Base-by-base conservation (phyloP, 305 asterid genomes). In the Solanum hybrid region DNA sequence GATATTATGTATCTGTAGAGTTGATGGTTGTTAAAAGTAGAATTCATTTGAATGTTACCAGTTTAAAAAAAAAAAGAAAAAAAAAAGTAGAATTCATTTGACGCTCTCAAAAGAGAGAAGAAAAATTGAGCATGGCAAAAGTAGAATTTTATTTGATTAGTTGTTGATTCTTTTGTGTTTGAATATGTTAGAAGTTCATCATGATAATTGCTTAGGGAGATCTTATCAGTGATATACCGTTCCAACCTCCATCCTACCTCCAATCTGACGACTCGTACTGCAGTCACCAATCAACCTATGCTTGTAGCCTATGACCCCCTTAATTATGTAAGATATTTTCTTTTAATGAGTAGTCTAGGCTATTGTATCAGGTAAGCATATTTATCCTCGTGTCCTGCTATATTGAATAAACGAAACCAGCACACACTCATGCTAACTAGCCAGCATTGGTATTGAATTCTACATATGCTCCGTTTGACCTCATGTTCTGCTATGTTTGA, bases 401-500 rank as follows among this genome's bases (percentile, higher is more conserved):
- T 77, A 8, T 77, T 17, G 20, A 31, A 7, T 15, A 32, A 77
- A 76, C 9, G 24, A 76, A 76, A 32, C 39, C 13, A 77, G 41
- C 41, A 8, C 14, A 1, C 31, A 22, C 17, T 79, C 51, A 22
- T 51, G 38, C 38, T 20, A 51, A 17, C 31, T 41, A 83, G 73
- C 72, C 72, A 17, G 38, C 87, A 39, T 9, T 75, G 27, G 31
- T 77, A 7, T 45, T 79, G 73, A 27, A 34, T n/a, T 77, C 39
- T 61, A 65, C 72, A 27, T 65, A 10, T 34, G 77, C 45, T 68
- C 26, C 89, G 45, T 80, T 26, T 41, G 65, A 77, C 45, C 20
- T 89, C 88, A 79, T 86, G 88, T 86, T 32, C 65, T 29, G 39
- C 36, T 84, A 45, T 41, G 73, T 82, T 82, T 41, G 72, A 83